Evolutionary conservation across 129 eudicot species (phyloP), one percentile per base, ranked within the genome.

Genomic region (Ambrosia artemisiifolia): DNA sequence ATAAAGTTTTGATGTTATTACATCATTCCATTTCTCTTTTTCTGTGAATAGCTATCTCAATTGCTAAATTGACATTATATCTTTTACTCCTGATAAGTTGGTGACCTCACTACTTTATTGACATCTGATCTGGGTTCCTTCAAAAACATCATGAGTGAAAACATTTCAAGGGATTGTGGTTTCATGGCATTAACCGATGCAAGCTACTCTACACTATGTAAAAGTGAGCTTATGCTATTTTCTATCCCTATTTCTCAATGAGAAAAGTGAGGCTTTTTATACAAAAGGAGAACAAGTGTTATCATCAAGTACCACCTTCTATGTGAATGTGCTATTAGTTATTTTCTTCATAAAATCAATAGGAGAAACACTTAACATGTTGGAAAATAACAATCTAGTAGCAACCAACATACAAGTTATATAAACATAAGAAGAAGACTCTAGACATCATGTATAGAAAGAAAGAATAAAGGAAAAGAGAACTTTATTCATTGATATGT

Each of bases 111-210:
- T 73, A 86, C 97, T 63, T 75, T 94, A 67, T 83, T 94, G 85
- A 94, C 98, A 75, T 75, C 98, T 68, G 98, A 94, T 78, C 79
- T 94, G 88, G 96, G 96, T 73, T 87, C 98, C 0, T 84, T 94
- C 30, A 87, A 94, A 63, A 86, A 69, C 76, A 86, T 90, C 74
- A 95, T 94, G 70, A 90, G 95, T 57, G 98, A 90, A 61, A 94
- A 94, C 70, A 83, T 85, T 49, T 89, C 98, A 77, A 83, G 98
- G 72, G 98, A 94, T 72, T 91, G 98, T 72, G 98, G 98, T 73
- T 90, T 94, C 85, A 88, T 96, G 85, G 98, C 98, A 84, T 79
- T 90, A 73, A 83, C 98, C 24, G 96, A 94, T 96, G 98, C 98
- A 94, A 94, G 98, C 96, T 82, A 85, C 89, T 87, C 90, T 89